These are phyloP conservation scores for Huntiella bhutanensis DNA, from an alignment of 2,329 filamentous ascomycete species.

Conservation along the genomic window DNA sequence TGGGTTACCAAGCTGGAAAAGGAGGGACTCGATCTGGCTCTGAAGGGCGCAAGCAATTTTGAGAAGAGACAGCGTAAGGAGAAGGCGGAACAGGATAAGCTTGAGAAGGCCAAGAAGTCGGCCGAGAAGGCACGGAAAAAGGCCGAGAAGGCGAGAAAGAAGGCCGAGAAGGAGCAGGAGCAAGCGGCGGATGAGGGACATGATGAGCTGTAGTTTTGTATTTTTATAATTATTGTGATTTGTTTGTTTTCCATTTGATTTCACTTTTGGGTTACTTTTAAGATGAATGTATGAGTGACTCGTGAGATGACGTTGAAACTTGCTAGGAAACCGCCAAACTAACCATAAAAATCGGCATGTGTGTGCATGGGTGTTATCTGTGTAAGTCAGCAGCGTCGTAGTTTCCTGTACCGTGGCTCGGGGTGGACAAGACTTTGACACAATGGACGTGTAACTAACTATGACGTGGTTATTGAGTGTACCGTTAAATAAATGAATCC, in stretches of 20 bases:
- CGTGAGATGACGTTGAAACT: too few species aligned
- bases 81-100: constrained; percentile 26
- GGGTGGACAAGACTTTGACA: too few species aligned
- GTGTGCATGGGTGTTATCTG: too few species aligned
- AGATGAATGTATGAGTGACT: too few species aligned
- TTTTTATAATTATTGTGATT: not conserved
- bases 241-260: not conserved
- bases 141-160: constrained; percentile 16
- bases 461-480: too few species aligned
- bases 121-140: constrained; percentile 21
- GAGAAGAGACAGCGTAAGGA: constrained; percentile 27
- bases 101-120: constrained; percentile 22
- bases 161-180: constrained; percentile 16
- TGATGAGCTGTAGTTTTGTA: constrained; percentile 13
- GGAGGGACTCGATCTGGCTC: constrained; percentile 48
- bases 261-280: too few species aligned
- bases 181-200: constrained; percentile 17
- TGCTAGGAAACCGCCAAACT: too few species aligned
- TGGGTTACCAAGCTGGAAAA: constrained; percentile 56
- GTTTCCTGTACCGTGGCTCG: too few species aligned
- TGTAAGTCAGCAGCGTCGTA: too few species aligned
- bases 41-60: constrained; percentile 44
- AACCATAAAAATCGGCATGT: too few species aligned
- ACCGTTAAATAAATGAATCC: too few species aligned
- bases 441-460: too few species aligned